phyloP scores from a whole-genome alignment of 768 basidiomycete genomes.

The Goffeauzyma gilvescens region DNA sequence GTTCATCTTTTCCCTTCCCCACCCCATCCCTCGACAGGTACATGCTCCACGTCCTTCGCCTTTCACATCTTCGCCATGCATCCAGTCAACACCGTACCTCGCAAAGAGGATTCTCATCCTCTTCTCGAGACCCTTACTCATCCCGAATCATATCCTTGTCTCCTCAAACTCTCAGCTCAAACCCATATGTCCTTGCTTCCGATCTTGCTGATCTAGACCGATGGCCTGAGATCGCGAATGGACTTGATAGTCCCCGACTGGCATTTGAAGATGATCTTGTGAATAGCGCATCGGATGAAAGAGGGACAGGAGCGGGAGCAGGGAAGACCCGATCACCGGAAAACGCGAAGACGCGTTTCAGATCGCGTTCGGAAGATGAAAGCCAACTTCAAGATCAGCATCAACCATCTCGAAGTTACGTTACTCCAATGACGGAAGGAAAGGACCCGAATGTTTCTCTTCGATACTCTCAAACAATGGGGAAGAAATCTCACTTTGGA shows the following conservation, averaged over 20 bases:
- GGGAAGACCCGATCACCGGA: not conserved
- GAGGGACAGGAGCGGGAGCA: not conserved
- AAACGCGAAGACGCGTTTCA: not conserved
- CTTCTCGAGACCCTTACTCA: conserved; percentile 70
- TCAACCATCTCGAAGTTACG: too few species aligned
- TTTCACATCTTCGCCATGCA: conserved; percentile 71
- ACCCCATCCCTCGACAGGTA: conserved; percentile 41
- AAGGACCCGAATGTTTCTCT: conserved; percentile 36
- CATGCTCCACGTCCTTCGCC: conserved; percentile 64
- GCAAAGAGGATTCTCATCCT: too few species aligned
- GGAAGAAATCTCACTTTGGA: too few species aligned
- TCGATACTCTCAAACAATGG: conserved; percentile 73
- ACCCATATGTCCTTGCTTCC: conserved; percentile 64
- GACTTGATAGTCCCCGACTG: conserved; percentile 34
- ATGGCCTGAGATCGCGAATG: conserved; percentile 67
- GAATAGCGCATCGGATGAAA: not conserved
- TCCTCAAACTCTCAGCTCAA: conserved; percentile 48
- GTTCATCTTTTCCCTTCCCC: too few species aligned
- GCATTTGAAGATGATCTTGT: conserved; percentile 42
- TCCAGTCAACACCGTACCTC: too few species aligned
- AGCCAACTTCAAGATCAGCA: not conserved
- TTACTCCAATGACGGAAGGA: conserved; percentile 5
- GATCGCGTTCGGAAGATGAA: not conserved
- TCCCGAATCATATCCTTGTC: conserved; percentile 61
- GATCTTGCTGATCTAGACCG: conserved; percentile 56